Conservation (phyloP, 2,329 filamentous ascomycete species). For the Ophiocordyceps robertsii region DNA sequence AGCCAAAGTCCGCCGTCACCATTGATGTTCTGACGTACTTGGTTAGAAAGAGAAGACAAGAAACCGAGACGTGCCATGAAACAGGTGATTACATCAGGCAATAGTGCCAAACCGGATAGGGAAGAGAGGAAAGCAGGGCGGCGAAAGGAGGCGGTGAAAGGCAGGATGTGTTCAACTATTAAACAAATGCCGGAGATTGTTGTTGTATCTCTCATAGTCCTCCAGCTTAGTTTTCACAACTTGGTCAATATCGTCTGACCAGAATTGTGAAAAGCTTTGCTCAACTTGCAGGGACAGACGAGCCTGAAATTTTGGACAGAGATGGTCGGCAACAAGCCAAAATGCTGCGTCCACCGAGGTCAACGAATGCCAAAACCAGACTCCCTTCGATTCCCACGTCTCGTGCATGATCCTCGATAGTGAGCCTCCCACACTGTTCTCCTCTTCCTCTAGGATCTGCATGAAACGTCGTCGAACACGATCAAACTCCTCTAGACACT, state of each 20-base stretch:
- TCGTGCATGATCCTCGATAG: neutral
- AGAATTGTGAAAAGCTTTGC: neutral
- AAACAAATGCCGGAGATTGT: neutral
- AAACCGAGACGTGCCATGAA: too few species aligned
- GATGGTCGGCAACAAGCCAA: constrained; percentile 1
- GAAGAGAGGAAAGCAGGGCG: neutral
- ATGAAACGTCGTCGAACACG: neutral
- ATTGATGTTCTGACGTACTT: neutral
- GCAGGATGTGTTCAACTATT: neutral
- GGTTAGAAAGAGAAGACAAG: too few species aligned
- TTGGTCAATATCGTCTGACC: neutral
- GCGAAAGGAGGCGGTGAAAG: neutral
- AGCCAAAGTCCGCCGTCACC: too few species aligned
- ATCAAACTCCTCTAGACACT: neutral
- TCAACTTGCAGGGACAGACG: neutral
- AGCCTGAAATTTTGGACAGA: constrained; percentile 1
- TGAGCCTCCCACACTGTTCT: neutral
- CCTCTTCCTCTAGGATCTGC: neutral
- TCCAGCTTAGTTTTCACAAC: neutral
- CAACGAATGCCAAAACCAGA: constrained; percentile 1
- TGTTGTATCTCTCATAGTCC: neutral
- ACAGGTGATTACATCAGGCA: neutral
- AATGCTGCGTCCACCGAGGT: constrained; percentile 1
- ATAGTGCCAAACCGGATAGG: neutral
- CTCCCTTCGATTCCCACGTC: neutral